Percentiles rank a stretch among this genome's conserved stretches.
Conservation (phyloP, 768 basidiomycete genomes). For the Saitozyma sp. region DNA sequence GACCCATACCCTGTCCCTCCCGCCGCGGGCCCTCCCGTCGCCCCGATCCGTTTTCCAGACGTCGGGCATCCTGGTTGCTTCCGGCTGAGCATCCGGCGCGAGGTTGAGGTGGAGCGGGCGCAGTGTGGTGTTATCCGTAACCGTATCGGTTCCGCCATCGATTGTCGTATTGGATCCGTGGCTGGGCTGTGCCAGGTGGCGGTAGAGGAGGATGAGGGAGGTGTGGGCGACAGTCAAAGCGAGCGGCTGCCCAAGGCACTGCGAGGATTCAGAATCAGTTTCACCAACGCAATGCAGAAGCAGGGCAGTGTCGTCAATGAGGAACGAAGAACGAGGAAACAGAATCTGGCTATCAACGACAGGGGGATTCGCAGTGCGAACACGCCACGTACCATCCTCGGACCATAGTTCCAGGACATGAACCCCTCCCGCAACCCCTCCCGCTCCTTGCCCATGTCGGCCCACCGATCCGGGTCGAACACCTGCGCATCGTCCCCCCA, state of each 20-base stretch:
- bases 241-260: conserved; percentile 49
- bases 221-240: conserved; percentile 34
- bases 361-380: neutral
- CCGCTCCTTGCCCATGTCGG: conserved; percentile 13
- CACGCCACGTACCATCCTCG: conserved; percentile 39
- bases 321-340: too few species aligned
- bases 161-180: too few species aligned
- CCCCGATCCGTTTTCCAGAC: conserved; percentile 20
- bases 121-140: too few species aligned
- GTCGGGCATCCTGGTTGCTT: conserved; percentile 23
- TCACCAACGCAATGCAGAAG: too few species aligned
- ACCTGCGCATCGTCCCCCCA: conserved; percentile 76
- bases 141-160: too few species aligned
- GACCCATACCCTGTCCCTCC: conserved; percentile 40
- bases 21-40: conserved; percentile 31
- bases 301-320: too few species aligned
- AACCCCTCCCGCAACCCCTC: conserved; percentile 27
- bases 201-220: conserved; percentile 28
- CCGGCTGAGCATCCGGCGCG: conserved; percentile 30
- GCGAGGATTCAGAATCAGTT: neutral
- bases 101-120: conserved; percentile 6
- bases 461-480: conserved; percentile 79
- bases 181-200: conserved; percentile 8
- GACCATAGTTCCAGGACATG: conserved; percentile 40
- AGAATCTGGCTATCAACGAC: neutral